phyloP scores from a whole-genome alignment of 1,284 basidiomycete species.

The Puccinia sorghi region DNA sequence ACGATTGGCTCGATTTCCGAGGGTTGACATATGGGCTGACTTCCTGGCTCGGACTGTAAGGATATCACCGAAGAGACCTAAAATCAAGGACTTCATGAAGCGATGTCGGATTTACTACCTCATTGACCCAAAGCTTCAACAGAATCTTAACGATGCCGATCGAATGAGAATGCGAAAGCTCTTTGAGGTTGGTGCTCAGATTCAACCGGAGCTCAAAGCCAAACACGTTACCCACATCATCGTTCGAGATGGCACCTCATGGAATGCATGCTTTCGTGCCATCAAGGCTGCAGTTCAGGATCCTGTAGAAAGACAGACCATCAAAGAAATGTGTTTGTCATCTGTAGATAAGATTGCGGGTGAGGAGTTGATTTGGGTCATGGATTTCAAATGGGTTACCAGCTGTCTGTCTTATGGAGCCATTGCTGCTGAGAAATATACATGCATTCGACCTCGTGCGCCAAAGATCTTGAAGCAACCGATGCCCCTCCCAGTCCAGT shows the following conservation, averaged over 20 bases:
- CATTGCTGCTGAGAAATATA: slow-evolving; percentile 30
- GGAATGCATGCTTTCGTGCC: slow-evolving; percentile 30
- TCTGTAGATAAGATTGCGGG: slow-evolving; percentile 31
- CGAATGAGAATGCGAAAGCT: slow-evolving; percentile 44
- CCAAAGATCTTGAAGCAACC: background rate
- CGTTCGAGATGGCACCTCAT: slow-evolving; percentile 18
- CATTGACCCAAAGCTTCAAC: slow-evolving; percentile 4
- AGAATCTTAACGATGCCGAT: slow-evolving; percentile 29
- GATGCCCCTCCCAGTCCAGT: background rate
- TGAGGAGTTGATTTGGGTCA: slow-evolving; percentile 44
- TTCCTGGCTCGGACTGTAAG: slow-evolving; percentile 17
- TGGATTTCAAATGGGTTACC: slow-evolving; percentile 37
- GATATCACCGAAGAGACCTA: background rate
- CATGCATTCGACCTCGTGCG: slow-evolving; percentile 28
- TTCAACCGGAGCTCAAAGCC: slow-evolving; percentile 22
- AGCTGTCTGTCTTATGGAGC: slow-evolving; percentile 24
- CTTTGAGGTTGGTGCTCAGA: slow-evolving; percentile 35
- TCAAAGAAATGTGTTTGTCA: slow-evolving; percentile 25
- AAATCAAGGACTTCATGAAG: slow-evolving; percentile 35
- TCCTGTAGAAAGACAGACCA: slow-evolving; percentile 10
- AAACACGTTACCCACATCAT: slow-evolving; percentile 43
- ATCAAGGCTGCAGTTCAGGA: slow-evolving; percentile 17
- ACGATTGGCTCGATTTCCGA: slow-evolving; percentile 40
- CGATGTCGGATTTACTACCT: slow-evolving; percentile 44
- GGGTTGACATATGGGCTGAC: slow-evolving; percentile 26